Evolutionary conservation across 177 flowering plant species (phyloP).

Genomic region (Vitis hybrid): DNA sequence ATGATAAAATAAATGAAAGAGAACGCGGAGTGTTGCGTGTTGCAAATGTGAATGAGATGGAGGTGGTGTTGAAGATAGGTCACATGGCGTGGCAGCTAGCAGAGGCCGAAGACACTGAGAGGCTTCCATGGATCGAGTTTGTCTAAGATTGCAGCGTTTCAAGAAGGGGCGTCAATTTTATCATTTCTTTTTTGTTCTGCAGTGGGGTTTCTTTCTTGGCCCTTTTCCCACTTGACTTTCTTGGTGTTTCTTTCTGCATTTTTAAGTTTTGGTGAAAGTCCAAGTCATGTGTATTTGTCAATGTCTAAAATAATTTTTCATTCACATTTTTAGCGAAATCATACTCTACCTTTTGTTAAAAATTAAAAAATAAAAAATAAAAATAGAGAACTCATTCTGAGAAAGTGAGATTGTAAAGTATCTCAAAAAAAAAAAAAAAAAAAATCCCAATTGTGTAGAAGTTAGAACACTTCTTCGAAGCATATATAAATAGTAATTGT

Average conservation of each 20-base stretch:
- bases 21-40: no score
- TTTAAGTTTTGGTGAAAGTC: no score
- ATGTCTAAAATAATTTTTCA: no score
- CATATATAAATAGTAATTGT: not conserved
- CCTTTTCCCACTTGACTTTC: no score
- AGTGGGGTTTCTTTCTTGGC: no score
- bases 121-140: conserved; percentile 2
- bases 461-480: not conserved
- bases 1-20: not conserved
- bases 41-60: not conserved
- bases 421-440: not conserved
- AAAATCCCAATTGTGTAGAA: not conserved
- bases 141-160: not conserved
- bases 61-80: not conserved
- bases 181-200: no score
- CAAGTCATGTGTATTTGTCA: no score
- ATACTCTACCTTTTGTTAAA: no score
- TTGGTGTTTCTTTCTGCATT: no score
- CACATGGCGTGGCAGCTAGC: conserved; percentile 1
- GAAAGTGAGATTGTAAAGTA: not conserved
- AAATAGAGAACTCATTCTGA: not conserved
- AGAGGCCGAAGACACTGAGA: not conserved
- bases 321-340: no score
- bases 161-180: no score
- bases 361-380: no score